Percentiles rank a stretch among this genome's conserved stretches.
Evolutionary conservation across 2,329 filamentous ascomycete species (phyloP).

Genomic region (Penicillium sp.): DNA sequence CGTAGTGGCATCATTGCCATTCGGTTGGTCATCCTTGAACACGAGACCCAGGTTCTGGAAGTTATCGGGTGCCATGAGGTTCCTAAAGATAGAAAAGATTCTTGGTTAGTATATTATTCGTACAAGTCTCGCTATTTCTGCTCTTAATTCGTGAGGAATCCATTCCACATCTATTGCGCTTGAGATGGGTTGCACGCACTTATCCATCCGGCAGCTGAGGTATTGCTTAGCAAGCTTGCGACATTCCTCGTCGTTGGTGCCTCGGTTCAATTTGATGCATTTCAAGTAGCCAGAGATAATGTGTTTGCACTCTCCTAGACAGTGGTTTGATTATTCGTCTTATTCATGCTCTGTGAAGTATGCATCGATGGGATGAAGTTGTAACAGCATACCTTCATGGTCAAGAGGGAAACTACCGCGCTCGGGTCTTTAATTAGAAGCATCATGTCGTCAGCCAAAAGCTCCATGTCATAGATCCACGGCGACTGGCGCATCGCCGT

Average conservation of each 20-base stretch:
- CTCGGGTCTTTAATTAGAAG: slow-evolving; percentile 66
- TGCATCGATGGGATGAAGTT: not conserved
- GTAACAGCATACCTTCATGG: slow-evolving; percentile 68
- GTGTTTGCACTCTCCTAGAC: slow-evolving; percentile 83
- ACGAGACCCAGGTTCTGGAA: slow-evolving; percentile 90
- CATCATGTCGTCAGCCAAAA: not conserved
- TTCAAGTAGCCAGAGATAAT: slow-evolving; percentile 83
- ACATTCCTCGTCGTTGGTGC: slow-evolving; percentile 85
- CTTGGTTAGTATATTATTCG: slow-evolving; percentile 8
- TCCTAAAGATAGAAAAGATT: slow-evolving; percentile 55
- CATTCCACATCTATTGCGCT: not conserved
- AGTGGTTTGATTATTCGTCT: slow-evolving; percentile 9
- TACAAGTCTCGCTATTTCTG: not conserved
- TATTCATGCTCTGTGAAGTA: not conserved
- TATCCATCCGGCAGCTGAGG: slow-evolving; percentile 89
- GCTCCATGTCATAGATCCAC: too few species aligned
- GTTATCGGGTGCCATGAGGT: slow-evolving; percentile 93
- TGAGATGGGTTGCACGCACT: slow-evolving; percentile 58
- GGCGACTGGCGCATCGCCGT: not conserved
- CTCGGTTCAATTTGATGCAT: slow-evolving; percentile 82
- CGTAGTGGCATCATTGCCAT: slow-evolving; percentile 13
- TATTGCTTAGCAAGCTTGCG: slow-evolving; percentile 86
- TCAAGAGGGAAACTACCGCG: slow-evolving; percentile 95
- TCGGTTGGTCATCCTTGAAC: slow-evolving; percentile 49
- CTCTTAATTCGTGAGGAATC: not conserved